These are phyloP conservation scores for Radiomyces spectabilis DNA, from an alignment of 192 early-diverging fungal species.

Conservation along the genomic window DNA sequence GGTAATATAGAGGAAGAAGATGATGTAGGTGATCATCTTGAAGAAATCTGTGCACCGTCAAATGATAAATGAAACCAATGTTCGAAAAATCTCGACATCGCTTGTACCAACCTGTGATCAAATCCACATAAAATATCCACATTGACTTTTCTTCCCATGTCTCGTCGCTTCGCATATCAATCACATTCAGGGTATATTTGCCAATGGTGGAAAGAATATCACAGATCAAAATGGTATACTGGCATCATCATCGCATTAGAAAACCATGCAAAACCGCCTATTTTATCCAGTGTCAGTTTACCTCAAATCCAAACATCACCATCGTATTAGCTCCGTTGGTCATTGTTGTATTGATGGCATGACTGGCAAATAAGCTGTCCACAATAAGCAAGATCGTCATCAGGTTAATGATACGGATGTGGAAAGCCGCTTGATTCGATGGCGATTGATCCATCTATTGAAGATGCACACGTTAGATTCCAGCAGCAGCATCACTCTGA, in stretches of 20 bases:
- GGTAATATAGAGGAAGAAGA: conserved; percentile 84
- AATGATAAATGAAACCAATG: background rate
- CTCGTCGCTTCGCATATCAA: conserved; percentile 71
- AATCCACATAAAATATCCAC: conserved; percentile 86
- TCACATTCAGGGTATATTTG: conserved; percentile 83
- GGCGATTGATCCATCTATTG: conserved; percentile 87
- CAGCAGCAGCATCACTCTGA: background rate
- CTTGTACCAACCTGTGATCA: conserved; percentile 55
- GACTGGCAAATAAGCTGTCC: conserved; percentile 65
- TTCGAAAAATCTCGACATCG: background rate
- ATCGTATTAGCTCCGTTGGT: conserved; percentile 60
- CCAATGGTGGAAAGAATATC: conserved; percentile 64
- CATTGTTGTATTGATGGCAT: background rate
- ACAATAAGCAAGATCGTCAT: conserved; percentile 57
- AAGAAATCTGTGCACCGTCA: conserved; percentile 74
- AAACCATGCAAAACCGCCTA: background rate
- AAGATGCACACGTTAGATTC: too few species aligned
- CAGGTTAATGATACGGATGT: conserved; percentile 61
- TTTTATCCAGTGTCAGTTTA: conserved; percentile 28
- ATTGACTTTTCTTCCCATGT: conserved; percentile 95
- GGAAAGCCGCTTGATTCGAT: conserved; percentile 54
- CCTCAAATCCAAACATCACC: conserved; percentile 98
- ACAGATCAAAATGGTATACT: conserved; percentile 85
- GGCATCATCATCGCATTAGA: background rate
- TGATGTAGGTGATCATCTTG: conserved; percentile 80